Percentiles rank a stretch among this genome's conserved stretches.
Conservation (phyloP, 108 stramenopile species). For the Discostella stelligeroides region DNA sequence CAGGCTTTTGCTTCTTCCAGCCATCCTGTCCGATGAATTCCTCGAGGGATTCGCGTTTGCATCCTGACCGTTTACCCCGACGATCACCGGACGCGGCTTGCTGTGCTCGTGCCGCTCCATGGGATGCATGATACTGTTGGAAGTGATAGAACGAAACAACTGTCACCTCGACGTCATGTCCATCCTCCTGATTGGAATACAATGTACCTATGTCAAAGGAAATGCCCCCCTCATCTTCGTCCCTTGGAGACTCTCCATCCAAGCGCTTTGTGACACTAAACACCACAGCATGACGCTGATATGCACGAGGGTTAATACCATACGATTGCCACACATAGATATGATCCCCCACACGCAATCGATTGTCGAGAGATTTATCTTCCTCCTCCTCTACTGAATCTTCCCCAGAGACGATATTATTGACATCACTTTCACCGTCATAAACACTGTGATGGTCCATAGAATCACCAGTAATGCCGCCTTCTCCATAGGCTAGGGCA, state of each 20-base stretch:
- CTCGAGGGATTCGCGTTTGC: slow-evolving; percentile 26
- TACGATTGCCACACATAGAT: slow-evolving; percentile 53
- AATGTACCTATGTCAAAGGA: slow-evolving; percentile 28
- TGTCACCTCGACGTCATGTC: slow-evolving; percentile 32
- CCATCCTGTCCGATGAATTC: slow-evolving; percentile 43
- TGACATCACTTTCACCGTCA: slow-evolving; percentile 8
- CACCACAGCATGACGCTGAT: slow-evolving; percentile 54
- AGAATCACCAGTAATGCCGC: slow-evolving; percentile 10
- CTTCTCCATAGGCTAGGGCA: slow-evolving; percentile 16
- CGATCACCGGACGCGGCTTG: slow-evolving; percentile 22
- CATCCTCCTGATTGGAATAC: slow-evolving; percentile 22
- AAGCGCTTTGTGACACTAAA: slow-evolving; percentile 18
- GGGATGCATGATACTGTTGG: slow-evolving; percentile 31
- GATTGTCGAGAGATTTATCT: slow-evolving; percentile 42
- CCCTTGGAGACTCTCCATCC: neutral
- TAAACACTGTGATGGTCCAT: neutral
- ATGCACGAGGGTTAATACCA: slow-evolving; percentile 49
- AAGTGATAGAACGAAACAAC: slow-evolving; percentile 56
- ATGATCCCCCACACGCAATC: slow-evolving; percentile 40
- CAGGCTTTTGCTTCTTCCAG: slow-evolving; percentile 31
- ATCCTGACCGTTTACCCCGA: slow-evolving; percentile 39
- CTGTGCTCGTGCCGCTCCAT: slow-evolving; percentile 25
- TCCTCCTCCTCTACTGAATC: slow-evolving; percentile 26
- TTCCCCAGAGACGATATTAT: slow-evolving; percentile 5
- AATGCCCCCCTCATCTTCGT: neutral